These are phyloP conservation scores for Cymbopogon citratus DNA, from an alignment of 176 grass and related monocot species.

Conservation along the genomic window DNA sequence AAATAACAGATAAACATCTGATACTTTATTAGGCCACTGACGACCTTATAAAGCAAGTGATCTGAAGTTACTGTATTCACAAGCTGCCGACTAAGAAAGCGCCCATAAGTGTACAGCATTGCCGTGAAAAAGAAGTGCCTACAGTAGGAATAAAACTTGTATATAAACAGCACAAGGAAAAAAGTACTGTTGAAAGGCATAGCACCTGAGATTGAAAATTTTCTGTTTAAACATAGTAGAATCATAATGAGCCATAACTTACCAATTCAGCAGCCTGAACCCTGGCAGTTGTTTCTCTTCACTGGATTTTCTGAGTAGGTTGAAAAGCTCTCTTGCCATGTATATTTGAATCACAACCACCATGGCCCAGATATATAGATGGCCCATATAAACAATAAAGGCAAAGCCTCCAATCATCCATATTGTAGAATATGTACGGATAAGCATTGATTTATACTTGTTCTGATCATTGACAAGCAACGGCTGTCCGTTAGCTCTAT, in stretches of 20 bases:
- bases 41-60: slow-evolving; percentile 80
- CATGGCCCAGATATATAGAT: slow-evolving; percentile 99
- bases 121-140: slow-evolving; percentile 99
- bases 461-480: slow-evolving; percentile 88
- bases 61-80: slow-evolving; percentile 93
- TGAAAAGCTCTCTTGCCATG: slow-evolving; percentile 95
- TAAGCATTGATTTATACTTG: slow-evolving; percentile 99
- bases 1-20: slow-evolving; percentile 99
- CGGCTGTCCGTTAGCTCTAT: slow-evolving; percentile 59
- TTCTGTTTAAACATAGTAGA: background rate
- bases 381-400: slow-evolving; percentile 80
- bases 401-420: slow-evolving; percentile 94
- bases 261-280: slow-evolving; percentile 98
- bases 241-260: slow-evolving; percentile 4
- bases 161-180: background rate
- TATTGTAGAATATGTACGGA: slow-evolving; percentile 91
- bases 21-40: slow-evolving; percentile 91
- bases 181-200: background rate
- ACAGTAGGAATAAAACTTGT: slow-evolving; percentile 24
- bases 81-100: slow-evolving; percentile 94
- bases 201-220: background rate
- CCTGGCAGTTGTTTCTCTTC: slow-evolving; percentile 92
- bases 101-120: slow-evolving; percentile 95
- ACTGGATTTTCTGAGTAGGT: slow-evolving; percentile 83
- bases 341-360: slow-evolving; percentile 98